Conservation (phyloP, 2,329 filamentous ascomycete genomes). For the Teratosphaeria gauchensis region DNA sequence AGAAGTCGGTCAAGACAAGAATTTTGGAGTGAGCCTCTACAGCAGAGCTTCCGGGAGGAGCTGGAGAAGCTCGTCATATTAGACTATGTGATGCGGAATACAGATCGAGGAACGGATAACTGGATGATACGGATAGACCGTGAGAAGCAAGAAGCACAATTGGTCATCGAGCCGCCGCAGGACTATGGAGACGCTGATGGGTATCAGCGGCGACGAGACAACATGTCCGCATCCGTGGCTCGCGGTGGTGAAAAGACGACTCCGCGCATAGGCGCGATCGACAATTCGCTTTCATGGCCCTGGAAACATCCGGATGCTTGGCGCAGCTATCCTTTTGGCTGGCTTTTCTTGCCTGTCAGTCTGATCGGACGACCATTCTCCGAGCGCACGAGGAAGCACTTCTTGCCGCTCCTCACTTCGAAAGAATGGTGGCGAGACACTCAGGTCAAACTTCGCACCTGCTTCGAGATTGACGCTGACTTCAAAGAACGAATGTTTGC, state of each 20-base stretch:
- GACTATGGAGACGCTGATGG: conserved; percentile 26
- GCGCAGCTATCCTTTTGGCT: conserved; percentile 91
- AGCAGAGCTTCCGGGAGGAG: conserved; percentile 88
- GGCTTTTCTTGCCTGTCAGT: conserved; percentile 94
- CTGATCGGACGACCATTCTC: conserved; percentile 95
- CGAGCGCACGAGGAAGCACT: conserved; percentile 84
- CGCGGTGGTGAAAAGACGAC: conserved; percentile 40
- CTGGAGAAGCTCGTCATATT: conserved; percentile 94
- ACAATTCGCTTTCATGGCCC: conserved; percentile 96
- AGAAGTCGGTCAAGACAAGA: conserved; percentile 43
- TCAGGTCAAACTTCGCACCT: conserved; percentile 69
- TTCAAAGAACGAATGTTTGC: conserved; percentile 99
- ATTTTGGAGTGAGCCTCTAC: conserved; percentile 77
- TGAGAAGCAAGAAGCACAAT: conserved; percentile 69
- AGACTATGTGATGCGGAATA: conserved; percentile 99
- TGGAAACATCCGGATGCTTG: conserved; percentile 97
- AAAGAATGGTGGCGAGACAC: conserved; percentile 97
- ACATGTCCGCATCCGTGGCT: conserved; percentile 60
- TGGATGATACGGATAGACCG: conserved; percentile 99
- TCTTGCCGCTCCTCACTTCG: conserved; percentile 88
- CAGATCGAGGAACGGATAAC: conserved; percentile 90
- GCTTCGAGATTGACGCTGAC: conserved; percentile 87
- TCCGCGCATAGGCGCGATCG: conserved; percentile 82
- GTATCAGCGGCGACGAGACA: conserved; percentile 51
- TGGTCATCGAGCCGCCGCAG: conserved; percentile 69